A percentile compares a stretch with the other conserved stretches of the same genome.
These are phyloP conservation scores for Tilletiaria anomala DNA, from an alignment of 1,284 basidiomycete genomes.

Conservation along the genomic window DNA sequence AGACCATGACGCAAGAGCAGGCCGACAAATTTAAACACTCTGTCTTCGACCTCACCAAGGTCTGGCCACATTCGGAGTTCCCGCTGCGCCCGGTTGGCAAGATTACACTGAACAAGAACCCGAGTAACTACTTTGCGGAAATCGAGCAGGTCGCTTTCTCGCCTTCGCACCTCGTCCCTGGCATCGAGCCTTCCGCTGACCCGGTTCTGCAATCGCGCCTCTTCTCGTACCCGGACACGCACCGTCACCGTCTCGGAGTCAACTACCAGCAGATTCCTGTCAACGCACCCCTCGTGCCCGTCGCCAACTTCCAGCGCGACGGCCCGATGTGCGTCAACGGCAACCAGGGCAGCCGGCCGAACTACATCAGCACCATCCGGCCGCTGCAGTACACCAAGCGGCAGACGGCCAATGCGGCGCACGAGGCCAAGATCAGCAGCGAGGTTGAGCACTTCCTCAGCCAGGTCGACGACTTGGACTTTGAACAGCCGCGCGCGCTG, in stretches of 20 bases:
- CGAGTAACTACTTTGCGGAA: slow-evolving; percentile 48
- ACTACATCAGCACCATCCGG: slow-evolving; percentile 62
- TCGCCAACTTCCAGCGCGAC: slow-evolving; percentile 61
- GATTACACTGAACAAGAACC: slow-evolving; percentile 71
- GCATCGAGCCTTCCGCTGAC: slow-evolving; percentile 73
- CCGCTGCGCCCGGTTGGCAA: slow-evolving; percentile 75
- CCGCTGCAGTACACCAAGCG: slow-evolving; percentile 8
- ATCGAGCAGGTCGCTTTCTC: slow-evolving; percentile 57
- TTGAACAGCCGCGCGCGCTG: slow-evolving; percentile 4
- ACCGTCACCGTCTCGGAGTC: slow-evolving; percentile 49
- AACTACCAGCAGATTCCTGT: slow-evolving; percentile 84
- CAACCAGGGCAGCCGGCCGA: slow-evolving; percentile 68
- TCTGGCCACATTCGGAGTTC: slow-evolving; percentile 45
- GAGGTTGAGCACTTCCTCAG: slow-evolving; percentile 1
- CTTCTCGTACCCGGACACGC: slow-evolving; percentile 59
- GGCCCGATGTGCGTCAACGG: slow-evolving; percentile 39
- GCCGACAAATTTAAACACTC: slow-evolving; percentile 81
- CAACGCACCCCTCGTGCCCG: slow-evolving; percentile 58
- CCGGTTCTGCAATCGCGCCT: slow-evolving; percentile 78
- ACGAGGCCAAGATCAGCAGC: slow-evolving; percentile 4
- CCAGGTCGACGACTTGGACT: slow-evolving; percentile 4
- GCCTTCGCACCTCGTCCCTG: slow-evolving; percentile 69
- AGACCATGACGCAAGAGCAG: slow-evolving; percentile 77
- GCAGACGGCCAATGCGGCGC: slow-evolving; percentile 3
- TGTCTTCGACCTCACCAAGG: slow-evolving; percentile 68